Evolutionary conservation across 495 filamentous ascomycete species (phyloP), one percentile per base, ranked within the genome.

Genomic region (Cudoniella acicularis): DNA sequence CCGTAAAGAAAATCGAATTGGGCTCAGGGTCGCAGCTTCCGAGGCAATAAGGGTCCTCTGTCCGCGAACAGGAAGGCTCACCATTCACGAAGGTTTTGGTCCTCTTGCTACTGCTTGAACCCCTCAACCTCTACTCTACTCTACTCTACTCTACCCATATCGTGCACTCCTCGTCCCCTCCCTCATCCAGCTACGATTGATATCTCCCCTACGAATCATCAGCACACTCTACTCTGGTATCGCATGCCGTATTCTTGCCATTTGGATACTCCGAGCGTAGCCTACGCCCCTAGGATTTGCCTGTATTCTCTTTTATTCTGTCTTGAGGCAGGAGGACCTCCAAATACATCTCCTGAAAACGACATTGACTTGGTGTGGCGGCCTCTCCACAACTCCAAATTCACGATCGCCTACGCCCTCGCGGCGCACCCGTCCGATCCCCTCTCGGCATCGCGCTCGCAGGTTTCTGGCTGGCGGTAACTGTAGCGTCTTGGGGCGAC

Each of bases 191-290:
- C 30, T 36, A 36, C 30, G 30, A 36, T 36, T 13, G 30, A 6
- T 36, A 36, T 36, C 30, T 36, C 30, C 4, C 30, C 30, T 13
- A 36, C 30, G 6, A 13, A 36, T 36, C 30, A 52, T n/a, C 20
- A 27, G 25, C 13, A 27, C 2, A 52, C 20, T n/a, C 25, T 52
- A 24, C 25, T 9, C 25, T 40, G 16, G 27, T 26, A 11, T 18
- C 41, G 3, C 13, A 1, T 26, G 27, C 25, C 27, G n/a, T 52
- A 30, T 21, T 18, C 25, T 24, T 52, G 57, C 49, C 23, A 54
- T 54, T 49, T 60, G 57, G 57, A 60, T 60, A 60, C 40, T 13
- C 4, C 4, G 30, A 4, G 30, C 30, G 13, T 36, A 36, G 30
- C 30, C 30, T 36, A 36, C 13, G 30, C 30, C 13, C 30, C 30